phyloP scores from a whole-genome alignment of 139 green algal genomes.

The Monoraphidium neglectum region DNA sequence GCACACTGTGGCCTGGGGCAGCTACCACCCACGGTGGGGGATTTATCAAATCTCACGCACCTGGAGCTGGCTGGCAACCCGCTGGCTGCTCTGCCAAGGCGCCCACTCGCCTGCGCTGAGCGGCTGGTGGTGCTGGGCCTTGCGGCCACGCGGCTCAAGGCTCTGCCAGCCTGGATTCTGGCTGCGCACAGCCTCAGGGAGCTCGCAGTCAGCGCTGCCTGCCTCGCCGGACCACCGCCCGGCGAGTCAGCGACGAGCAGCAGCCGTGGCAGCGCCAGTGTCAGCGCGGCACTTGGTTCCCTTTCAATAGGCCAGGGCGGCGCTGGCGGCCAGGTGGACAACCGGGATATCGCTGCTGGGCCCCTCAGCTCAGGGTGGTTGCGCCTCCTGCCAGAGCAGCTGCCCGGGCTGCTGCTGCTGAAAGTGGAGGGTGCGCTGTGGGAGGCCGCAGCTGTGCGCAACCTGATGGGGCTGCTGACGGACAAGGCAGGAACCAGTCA shows the following conservation, averaged over 20 bases:
- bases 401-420: slow-evolving; percentile 22
- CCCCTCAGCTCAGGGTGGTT: not conserved
- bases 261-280: slow-evolving; percentile 2
- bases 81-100: not conserved
- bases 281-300: not conserved
- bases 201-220: no score
- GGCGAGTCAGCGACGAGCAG: not conserved
- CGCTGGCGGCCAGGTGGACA: not conserved
- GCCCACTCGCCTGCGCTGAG: slow-evolving; percentile 1
- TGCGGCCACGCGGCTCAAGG: not conserved
- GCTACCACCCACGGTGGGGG: slow-evolving; percentile 6
- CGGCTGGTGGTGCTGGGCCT: not conserved
- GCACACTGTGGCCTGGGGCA: slow-evolving; percentile 16
- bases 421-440: slow-evolving; percentile 13
- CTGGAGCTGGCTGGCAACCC: slow-evolving; percentile 25
- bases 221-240: no score
- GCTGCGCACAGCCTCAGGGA: no score
- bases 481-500: no score
- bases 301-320: not conserved
- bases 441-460: slow-evolving; percentile 17
- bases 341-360: not conserved
- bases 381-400: slow-evolving; percentile 17
- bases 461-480: slow-evolving; percentile 8
- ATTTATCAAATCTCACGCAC: not conserved
- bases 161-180: not conserved